phyloP scores from a whole-genome alignment of 257 asterid genomes.

The Fraxinus excelsior region DNA sequence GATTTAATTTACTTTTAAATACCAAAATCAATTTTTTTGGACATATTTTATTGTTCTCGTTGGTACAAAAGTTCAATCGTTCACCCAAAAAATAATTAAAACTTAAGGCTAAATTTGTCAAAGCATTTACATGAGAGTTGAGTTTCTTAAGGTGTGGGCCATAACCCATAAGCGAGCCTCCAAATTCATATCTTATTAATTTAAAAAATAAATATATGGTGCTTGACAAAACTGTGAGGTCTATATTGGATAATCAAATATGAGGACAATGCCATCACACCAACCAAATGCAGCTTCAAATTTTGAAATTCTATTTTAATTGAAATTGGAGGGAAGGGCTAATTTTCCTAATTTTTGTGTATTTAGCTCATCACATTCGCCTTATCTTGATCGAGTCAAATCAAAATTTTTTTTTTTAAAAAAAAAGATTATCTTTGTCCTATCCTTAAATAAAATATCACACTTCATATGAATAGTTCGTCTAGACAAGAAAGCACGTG shows the following conservation, averaged over 20 bases:
- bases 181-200: neutral
- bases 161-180: neutral
- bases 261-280: constrained; percentile 1
- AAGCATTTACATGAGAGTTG: neutral
- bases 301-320: constrained; percentile 1
- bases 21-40: neutral
- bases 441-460: too few species aligned
- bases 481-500: neutral
- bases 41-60: too few species aligned
- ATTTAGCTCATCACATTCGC: neutral
- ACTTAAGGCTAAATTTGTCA: neutral
- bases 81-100: neutral
- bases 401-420: too few species aligned
- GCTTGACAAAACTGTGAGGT: neutral
- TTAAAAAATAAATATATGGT: neutral
- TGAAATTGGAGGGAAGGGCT: neutral
- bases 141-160: neutral
- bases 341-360: neutral
- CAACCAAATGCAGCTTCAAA: neutral
- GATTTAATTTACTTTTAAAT: neutral
- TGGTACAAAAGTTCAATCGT: neutral
- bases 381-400: too few species aligned
- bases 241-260: neutral
- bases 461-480: neutral
- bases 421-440: too few species aligned